phyloP scores from a whole-genome alignment of 1,139 yeast genomes.

The Magnusiomyces tetraspermus region DNA sequence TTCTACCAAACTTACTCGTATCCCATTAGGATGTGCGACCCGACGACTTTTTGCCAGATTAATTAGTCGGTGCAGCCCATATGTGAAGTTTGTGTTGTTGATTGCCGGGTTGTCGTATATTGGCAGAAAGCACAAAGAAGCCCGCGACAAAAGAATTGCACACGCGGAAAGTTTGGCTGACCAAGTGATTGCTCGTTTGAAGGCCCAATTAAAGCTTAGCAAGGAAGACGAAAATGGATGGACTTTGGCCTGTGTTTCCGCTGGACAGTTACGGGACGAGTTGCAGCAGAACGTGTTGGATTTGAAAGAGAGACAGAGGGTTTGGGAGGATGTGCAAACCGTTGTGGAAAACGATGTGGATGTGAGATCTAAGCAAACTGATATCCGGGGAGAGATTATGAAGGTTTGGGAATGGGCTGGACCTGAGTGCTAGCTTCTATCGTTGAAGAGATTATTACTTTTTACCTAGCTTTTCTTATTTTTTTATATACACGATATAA shows the following conservation, averaged over 20 bases:
- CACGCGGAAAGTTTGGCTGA: constrained; percentile 27
- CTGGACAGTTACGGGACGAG: constrained; percentile 69
- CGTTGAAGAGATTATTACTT: too few relatives aligned
- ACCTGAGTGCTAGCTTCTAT: not conserved
- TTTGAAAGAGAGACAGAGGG: constrained; percentile 39
- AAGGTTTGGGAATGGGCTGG: constrained; percentile 88
- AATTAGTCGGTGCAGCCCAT: not conserved
- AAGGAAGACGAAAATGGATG: constrained; percentile 32
- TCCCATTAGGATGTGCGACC: constrained; percentile 28
- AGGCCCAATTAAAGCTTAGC: constrained; percentile 32
- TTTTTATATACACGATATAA: too few relatives aligned
- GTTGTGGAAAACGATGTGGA: constrained; percentile 60
- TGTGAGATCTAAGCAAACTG: constrained; percentile 45
- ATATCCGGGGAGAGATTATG: constrained; percentile 78
- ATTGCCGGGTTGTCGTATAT: not conserved
- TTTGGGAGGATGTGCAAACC: constrained; percentile 56
- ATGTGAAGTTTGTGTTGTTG: not conserved
- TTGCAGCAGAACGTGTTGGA: constrained; percentile 40
- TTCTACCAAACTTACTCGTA: constrained; percentile 31
- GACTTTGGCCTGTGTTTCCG: constrained; percentile 48
- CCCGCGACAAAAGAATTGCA: constrained; percentile 9
- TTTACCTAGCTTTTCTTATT: too few relatives aligned
- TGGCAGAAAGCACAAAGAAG: constrained; percentile 15
- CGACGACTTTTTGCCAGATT: constrained; percentile 5
- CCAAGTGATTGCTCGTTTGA: constrained; percentile 26